Conservation (phyloP, 2,329 filamentous ascomycete species). For the Cadophora luteo-olivacea region DNA sequence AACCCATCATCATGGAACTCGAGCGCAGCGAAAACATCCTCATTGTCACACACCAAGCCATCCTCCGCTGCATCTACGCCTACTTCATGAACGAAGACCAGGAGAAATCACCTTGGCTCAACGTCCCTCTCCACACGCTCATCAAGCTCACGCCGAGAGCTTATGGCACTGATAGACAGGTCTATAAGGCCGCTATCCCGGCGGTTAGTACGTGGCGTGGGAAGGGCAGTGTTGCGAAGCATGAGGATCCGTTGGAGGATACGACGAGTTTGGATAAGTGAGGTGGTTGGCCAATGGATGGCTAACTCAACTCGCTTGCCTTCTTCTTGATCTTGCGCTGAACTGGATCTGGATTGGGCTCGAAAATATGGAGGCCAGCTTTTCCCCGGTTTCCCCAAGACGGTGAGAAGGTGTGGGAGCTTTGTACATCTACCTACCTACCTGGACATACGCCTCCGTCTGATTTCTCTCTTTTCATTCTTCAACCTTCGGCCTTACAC, state of each 20-base stretch:
- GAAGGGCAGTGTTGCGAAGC: slow-evolving; percentile 91
- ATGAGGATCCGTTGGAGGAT: slow-evolving; percentile 58
- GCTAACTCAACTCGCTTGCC: neutral
- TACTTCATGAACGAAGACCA: slow-evolving; percentile 99
- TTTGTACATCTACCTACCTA: slow-evolving; percentile 3
- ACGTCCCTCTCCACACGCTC: slow-evolving; percentile 92
- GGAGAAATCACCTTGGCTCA: slow-evolving; percentile 95
- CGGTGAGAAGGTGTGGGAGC: neutral
- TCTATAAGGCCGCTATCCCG: slow-evolving; percentile 88
- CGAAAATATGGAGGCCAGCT: too few relatives aligned
- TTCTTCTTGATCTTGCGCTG: neutral
- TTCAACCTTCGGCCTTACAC: neutral
- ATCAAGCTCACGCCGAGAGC: slow-evolving; percentile 96
- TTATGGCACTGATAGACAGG: slow-evolving; percentile 90
- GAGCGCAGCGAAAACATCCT: slow-evolving; percentile 96
- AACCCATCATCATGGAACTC: slow-evolving; percentile 99
- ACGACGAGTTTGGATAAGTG: slow-evolving; percentile 32
- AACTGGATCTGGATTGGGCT: neutral
- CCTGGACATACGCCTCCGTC: neutral
- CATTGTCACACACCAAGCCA: slow-evolving; percentile 97
- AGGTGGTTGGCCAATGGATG: neutral
- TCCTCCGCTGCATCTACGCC: slow-evolving; percentile 95
- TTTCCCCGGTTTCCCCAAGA: too few relatives aligned
- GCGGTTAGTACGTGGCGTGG: slow-evolving; percentile 96
- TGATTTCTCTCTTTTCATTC: neutral